Evolutionary conservation across 2,329 filamentous ascomycete species (phyloP).

Genomic region (Aspergillus niger): DNA sequence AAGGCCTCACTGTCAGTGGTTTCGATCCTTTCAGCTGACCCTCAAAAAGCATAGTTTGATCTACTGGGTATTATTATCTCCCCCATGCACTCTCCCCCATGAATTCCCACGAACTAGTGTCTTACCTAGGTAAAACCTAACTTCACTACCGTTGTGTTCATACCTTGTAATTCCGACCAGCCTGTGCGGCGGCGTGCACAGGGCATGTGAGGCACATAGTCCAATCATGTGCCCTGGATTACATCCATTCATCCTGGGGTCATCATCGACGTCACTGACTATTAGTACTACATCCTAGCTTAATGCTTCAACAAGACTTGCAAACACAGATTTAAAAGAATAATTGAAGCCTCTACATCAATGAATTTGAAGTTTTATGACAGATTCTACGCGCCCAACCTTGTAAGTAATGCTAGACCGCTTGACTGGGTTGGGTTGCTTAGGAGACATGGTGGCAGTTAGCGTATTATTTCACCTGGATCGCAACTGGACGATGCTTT

Average conservation of each 20-base stretch:
- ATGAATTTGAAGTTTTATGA: neutral
- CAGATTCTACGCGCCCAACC: neutral
- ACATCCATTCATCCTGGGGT: constrained; percentile 14
- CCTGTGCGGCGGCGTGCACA: constrained; percentile 8
- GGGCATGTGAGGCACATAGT: constrained; percentile 25
- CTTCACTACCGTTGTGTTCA: neutral
- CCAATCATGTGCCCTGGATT: constrained; percentile 27
- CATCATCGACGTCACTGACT: constrained; percentile 19
- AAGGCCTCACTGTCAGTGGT: constrained; percentile 17
- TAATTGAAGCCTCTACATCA: neutral
- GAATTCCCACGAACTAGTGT: neutral
- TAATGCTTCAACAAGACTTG: neutral
- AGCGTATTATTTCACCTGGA: constrained; percentile 24
- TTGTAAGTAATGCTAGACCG: neutral
- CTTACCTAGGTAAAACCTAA: neutral
- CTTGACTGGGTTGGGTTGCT: neutral
- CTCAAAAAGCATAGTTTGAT: neutral
- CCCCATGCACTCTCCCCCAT: constrained; percentile 2
- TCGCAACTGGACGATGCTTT: constrained; percentile 22
- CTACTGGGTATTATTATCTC: neutral
- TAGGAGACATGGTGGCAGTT: constrained; percentile 1
- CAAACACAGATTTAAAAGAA: neutral
- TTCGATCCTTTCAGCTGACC: constrained; percentile 7
- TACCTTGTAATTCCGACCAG: constrained; percentile 3
- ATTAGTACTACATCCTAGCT: neutral